Conservation (phyloP, 495 filamentous ascomycete genomes). For the Penicillium waksmanii region DNA sequence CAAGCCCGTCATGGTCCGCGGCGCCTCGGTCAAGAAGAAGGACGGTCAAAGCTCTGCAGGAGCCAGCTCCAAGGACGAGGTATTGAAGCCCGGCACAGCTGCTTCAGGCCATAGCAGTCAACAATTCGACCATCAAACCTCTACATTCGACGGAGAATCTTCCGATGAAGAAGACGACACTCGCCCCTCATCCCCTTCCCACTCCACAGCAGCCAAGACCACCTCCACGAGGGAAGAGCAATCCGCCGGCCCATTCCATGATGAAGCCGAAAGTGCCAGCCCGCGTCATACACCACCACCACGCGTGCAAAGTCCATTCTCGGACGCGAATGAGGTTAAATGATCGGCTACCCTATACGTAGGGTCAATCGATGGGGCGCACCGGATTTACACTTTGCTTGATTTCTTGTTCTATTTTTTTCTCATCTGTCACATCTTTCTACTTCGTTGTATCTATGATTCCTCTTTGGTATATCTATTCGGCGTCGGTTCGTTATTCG, state of each 20-base stretch:
- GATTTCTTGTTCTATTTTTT: slow-evolving; percentile 13
- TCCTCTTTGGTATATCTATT: slow-evolving; percentile 19
- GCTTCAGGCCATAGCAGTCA: slow-evolving; percentile 19
- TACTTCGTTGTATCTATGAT: slow-evolving; percentile 33
- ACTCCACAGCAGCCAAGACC: slow-evolving; percentile 18
- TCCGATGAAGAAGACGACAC: slow-evolving; percentile 43
- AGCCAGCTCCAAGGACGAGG: slow-evolving; percentile 31
- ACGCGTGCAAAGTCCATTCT: slow-evolving; percentile 49
- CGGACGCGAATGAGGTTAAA: slow-evolving; percentile 59
- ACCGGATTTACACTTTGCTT: slow-evolving; percentile 7
- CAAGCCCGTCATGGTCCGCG: slow-evolving; percentile 51
- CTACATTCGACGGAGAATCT: slow-evolving; percentile 43
- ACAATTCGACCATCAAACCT: slow-evolving; percentile 28
- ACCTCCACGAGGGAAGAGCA: slow-evolving; percentile 6
- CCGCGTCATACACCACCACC: slow-evolving; percentile 33
- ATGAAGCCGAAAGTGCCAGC: slow-evolving; percentile 46
- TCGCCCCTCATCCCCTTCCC: slow-evolving; percentile 22
- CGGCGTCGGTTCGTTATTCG: slow-evolving; percentile 20
- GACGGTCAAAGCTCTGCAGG: slow-evolving; percentile 12
- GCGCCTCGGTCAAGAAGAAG: slow-evolving; percentile 40
- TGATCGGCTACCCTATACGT: slow-evolving; percentile 35
- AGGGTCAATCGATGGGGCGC: not conserved
- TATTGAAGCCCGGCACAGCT: slow-evolving; percentile 21
- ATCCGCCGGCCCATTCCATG: slow-evolving; percentile 61
- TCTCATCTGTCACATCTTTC: slow-evolving; percentile 9